phyloP scores from a whole-genome alignment of 495 filamentous ascomycete species.

The Penicillium dipodomyicola region DNA sequence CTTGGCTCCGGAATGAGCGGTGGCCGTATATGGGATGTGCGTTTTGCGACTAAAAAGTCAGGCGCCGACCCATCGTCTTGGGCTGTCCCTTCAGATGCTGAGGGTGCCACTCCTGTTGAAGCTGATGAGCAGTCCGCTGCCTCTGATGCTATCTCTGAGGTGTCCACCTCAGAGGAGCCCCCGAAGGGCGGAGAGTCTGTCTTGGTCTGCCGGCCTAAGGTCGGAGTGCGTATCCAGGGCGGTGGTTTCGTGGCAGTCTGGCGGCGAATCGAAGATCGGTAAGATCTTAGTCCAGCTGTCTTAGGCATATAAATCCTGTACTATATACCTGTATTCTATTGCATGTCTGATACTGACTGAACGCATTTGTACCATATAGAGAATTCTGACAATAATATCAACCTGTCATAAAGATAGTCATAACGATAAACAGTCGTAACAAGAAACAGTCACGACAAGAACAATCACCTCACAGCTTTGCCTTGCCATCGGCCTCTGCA shows the following conservation, averaged over 20 bases:
- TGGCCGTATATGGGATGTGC: conserved; percentile 65
- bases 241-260: conserved; percentile 73
- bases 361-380: conserved; percentile 15
- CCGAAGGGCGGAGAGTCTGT: conserved; percentile 42
- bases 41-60: conserved; percentile 49
- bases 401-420: too few species aligned
- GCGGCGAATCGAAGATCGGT: conserved; percentile 48
- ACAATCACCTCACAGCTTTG: conserved; percentile 16
- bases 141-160: conserved; percentile 6
- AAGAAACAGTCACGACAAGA: too few species aligned
- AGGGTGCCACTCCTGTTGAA: conserved; percentile 11
- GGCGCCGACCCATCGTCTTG: conserved; percentile 43
- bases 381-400: conserved; percentile 3
- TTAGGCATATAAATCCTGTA: background rate
- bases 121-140: conserved; percentile 13
- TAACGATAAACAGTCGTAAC: too few species aligned
- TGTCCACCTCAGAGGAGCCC: conserved; percentile 9
- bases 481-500: background rate
- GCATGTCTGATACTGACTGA: conserved; percentile 5
- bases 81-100: conserved; percentile 20
- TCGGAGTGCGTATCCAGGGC: conserved; percentile 58
- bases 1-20: conserved; percentile 55
- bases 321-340: conserved; percentile 14
- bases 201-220: conserved; percentile 69
- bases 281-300: conserved; percentile 2